Evolutionary conservation across 345 rosid genomes (phyloP), one percentile per base, ranked within the genome.

Genomic region (Salix dunnii): DNA sequence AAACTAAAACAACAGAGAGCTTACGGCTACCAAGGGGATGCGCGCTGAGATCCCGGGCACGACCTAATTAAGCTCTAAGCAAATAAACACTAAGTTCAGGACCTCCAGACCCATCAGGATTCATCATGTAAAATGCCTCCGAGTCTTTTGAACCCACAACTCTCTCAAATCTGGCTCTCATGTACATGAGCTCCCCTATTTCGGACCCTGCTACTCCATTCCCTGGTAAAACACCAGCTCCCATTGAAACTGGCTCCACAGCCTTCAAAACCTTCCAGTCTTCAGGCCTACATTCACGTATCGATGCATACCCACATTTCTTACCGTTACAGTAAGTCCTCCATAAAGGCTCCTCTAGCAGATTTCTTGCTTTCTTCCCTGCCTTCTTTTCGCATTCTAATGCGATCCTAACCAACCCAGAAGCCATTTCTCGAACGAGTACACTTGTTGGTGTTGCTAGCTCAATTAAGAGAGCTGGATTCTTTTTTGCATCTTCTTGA

Each of bases 91-190:
- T 91, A 38, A 95, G 97, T 79, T 95, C 97, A 60, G 97, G 97
- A n/a, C 99, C 97, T 20, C 92, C 92, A 67, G 79, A 68, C 35
- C 89, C 91, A 67, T 90, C 97, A 38, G 96, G 99, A 83, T 88
- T 95, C 91, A 95, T 83, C 99, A 95, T 95, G 82, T 95, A 91
- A 76, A 92, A 95, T 7, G 99, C 97, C 71, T 95, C 97, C 4
- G 98, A 94, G 74, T 94, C 95, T 80, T 83, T 90, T 6, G 97
- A 93, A 28, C 99, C 99, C 0, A 89, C 89, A 60, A 95, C 99
- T 82, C 99, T 81, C 85, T 95, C 97, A 66, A 93, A 93, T 81
- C 92, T 83, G 60, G 99, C 96, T 87, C 99, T 90, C 97, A 96
- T 91, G 76, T 93, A 91, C 98, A 93, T 96, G 80, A 93, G 84